Evolutionary conservation across 208 protist species (phyloP).

Genomic region (Trypanosomatidae sp.): DNA sequence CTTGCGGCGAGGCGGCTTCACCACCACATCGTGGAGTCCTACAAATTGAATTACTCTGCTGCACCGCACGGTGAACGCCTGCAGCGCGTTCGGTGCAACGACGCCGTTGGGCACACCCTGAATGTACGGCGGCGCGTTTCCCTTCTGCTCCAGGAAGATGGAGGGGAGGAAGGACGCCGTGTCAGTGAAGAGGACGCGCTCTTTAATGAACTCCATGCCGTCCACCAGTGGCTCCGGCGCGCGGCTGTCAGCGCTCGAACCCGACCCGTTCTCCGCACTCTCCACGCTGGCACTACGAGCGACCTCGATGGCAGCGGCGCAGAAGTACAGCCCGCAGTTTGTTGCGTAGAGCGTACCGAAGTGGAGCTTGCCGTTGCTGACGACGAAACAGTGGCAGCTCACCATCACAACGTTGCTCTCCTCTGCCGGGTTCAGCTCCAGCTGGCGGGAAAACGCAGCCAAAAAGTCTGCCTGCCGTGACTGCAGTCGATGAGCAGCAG

Average conservation of each 20-base stretch:
- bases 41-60: conserved; percentile 62
- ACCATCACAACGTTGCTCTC: conserved; percentile 36
- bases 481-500: conserved; percentile 8
- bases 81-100: conserved; percentile 50
- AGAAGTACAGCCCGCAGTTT: conserved; percentile 54
- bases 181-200: conserved; percentile 39
- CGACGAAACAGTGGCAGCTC: conserved; percentile 47
- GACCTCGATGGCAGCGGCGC: neutral
- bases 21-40: conserved; percentile 30
- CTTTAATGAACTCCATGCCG: conserved; percentile 42
- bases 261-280: too few species aligned
- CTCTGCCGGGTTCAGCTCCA: conserved; percentile 38
- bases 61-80: conserved; percentile 50
- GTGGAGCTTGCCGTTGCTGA: conserved; percentile 38
- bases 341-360: conserved; percentile 45
- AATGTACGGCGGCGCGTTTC: conserved; percentile 25
- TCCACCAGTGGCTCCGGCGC: conserved; percentile 1
- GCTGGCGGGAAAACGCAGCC: conserved; percentile 44
- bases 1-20: conserved; percentile 25
- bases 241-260: too few species aligned
- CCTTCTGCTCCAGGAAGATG: conserved; percentile 32
- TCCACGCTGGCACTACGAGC: neutral
- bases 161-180: conserved; percentile 61
- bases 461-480: conserved; percentile 40
- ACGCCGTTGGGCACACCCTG: conserved; percentile 49